A percentile compares a stretch with the other conserved stretches of the same genome.
phyloP scores from a whole-genome alignment of 2,329 filamentous ascomycete species.

The Diaporthe eres region DNA sequence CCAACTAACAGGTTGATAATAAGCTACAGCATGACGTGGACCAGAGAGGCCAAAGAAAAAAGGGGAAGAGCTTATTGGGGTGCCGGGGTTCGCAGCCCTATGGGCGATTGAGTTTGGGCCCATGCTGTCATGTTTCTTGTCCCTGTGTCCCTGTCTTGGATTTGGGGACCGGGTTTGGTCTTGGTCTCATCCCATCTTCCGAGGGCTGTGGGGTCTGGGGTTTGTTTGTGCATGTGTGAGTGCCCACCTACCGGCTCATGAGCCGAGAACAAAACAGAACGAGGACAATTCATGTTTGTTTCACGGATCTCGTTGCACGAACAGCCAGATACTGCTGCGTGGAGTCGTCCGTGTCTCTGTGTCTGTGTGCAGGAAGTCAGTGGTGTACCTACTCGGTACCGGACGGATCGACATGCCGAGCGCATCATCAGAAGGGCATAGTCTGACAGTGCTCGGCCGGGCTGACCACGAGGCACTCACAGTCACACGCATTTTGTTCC shows the following conservation, averaged over 20 bases:
- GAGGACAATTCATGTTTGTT: background rate
- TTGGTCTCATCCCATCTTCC: constrained; percentile 31
- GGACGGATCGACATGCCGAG: background rate
- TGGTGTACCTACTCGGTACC: background rate
- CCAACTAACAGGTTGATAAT: background rate
- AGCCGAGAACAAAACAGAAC: constrained; percentile 8
- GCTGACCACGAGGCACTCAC: background rate
- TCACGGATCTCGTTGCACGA: constrained; percentile 6
- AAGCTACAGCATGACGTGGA: background rate
- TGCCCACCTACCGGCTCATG: background rate
- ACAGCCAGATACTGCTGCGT: background rate
- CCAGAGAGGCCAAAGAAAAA: background rate
- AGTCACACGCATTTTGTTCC: background rate
- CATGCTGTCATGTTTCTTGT: constrained; percentile 3
- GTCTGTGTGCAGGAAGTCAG: too few species aligned
- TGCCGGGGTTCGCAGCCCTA: background rate
- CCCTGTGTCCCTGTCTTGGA: constrained; percentile 20
- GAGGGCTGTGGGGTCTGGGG: constrained; percentile 9
- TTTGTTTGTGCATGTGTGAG: background rate
- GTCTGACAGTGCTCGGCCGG: background rate
- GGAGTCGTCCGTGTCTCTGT: too few species aligned
- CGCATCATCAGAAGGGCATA: background rate
- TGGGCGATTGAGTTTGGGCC: constrained; percentile 28
- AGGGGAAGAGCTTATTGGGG: background rate
- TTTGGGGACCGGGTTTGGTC: constrained; percentile 3